Base-by-base conservation (phyloP, 1,139 yeast genomes). In the Geotrichum aggregatum region DNA sequence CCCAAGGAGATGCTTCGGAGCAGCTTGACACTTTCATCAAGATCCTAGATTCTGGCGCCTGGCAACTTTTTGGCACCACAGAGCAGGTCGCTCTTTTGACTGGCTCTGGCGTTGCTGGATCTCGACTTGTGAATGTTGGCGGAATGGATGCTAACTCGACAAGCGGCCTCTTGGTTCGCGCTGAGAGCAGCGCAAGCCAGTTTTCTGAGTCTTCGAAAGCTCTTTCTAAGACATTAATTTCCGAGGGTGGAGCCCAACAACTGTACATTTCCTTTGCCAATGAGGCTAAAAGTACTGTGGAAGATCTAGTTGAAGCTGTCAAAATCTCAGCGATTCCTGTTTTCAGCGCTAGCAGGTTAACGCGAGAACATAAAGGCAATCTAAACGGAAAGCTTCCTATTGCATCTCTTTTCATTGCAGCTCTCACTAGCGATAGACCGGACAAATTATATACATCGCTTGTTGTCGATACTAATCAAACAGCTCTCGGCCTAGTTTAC, bases 401-500 rank as follows among this genome's bases (percentile, higher is more conserved):
- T 39, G 76, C 81, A 4, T 74, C 77, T 22, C 64, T 81, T 30
- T 71, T 87, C 54, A 66, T 79, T n/a, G 70, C 79, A 16, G 72
- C 81, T 1, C 72, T 88, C 58, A 76, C 76, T 30, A 84, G 96
- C 1, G 98, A 92, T 68, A 82, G 98, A 63, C 73, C 78, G 6
- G 99, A 92, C 67, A 92, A 91, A 0, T 77, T 92, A 45, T 91
- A 72, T 71, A 79, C 97, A 13, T 87, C 98, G 1, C 73, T 92
- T 53, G 95, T 92, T 46, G 84, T 88, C 22, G 87, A 91, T 50
- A 69, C 78, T 38, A 67, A 75, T 52, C 80, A 79, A 60, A 78
- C 77, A 56, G 83, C 94, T 1, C 75, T 94, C 52, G 99, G 98
- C 1, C 76, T 92, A 30, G 98, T 92, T 4, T 92, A 89, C 71